phyloP scores from a whole-genome alignment of 805 yeast species.

The Soucietia sequanensis region DNA sequence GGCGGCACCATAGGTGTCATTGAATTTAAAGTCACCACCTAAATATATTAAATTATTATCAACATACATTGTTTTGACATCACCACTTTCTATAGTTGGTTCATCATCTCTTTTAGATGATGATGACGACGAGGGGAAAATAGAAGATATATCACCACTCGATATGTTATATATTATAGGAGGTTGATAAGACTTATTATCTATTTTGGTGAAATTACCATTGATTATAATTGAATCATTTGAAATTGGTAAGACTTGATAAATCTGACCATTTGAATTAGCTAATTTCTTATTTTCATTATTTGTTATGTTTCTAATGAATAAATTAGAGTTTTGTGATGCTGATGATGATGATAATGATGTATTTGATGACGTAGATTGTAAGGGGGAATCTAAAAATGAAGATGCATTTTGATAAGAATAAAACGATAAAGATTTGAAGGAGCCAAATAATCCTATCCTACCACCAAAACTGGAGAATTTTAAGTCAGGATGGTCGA shows the following conservation, averaged over 20 bases:
- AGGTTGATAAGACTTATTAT: constrained; percentile 19
- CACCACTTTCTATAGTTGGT: constrained; percentile 22
- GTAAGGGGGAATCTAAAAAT: constrained; percentile 12
- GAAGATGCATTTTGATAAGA: constrained; percentile 24
- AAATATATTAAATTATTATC: constrained; percentile 56
- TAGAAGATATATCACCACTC: constrained; percentile 18
- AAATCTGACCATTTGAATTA: constrained; percentile 28
- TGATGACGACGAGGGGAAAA: constrained; percentile 15
- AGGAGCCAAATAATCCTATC: constrained; percentile 32
- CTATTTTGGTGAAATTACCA: constrained; percentile 38
- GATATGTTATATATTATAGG: constrained; percentile 38
- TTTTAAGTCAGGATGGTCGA: constrained; percentile 19
- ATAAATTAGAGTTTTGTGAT: constrained; percentile 14
- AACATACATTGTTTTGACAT: constrained; percentile 35
- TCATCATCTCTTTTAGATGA: constrained; percentile 13
- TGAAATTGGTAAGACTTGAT: constrained; percentile 24
- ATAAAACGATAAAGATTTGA: constrained; percentile 28
- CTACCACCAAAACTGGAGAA: constrained; percentile 24
- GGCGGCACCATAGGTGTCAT: constrained; percentile 56
- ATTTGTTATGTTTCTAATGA: constrained; percentile 18
- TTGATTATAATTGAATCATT: constrained; percentile 28
- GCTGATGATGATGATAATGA: background rate
- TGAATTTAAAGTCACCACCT: constrained; percentile 74
- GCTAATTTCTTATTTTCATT: constrained; percentile 22
- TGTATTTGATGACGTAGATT: background rate